Conservation (phyloP, 2,329 filamentous ascomycete species). For the Aspergillus hiratsukae region DNA sequence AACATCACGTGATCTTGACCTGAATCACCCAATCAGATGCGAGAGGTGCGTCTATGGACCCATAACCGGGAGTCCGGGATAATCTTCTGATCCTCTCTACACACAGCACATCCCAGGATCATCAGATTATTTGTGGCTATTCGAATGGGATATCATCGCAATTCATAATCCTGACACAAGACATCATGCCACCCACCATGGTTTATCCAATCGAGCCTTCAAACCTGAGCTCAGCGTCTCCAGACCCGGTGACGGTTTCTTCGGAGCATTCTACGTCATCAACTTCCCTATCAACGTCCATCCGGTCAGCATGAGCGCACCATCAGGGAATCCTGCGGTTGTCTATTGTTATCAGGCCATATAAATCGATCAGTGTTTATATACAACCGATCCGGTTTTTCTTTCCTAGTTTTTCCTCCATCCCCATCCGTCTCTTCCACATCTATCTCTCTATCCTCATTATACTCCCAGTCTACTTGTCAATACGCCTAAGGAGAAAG, state of each 20-base stretch:
- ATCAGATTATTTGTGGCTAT: no score
- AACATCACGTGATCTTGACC: slow-evolving; percentile 34
- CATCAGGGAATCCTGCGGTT: not conserved
- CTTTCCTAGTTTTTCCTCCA: not conserved
- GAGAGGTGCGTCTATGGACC: no score
- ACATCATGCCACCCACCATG: not conserved
- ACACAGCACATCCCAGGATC: no score
- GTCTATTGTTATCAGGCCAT: not conserved
- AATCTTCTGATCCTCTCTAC: not conserved
- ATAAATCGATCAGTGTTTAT: not conserved
- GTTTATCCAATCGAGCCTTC: not conserved
- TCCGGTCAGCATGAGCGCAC: not conserved
- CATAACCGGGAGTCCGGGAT: slow-evolving; percentile 34
- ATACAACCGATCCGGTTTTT: not conserved
- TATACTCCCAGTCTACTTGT: not conserved
- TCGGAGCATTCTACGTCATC: not conserved
- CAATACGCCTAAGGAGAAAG: not conserved
- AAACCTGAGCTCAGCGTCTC: not conserved
- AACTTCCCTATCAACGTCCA: not conserved
- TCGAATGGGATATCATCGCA: no score
- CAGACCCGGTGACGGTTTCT: not conserved
- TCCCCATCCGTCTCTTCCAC: not conserved
- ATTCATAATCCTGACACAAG: not conserved
- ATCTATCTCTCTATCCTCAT: not conserved
- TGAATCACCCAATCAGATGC: slow-evolving; percentile 53